Conservation (phyloP, 2,329 filamentous ascomycete genomes). For the Sclerotinia borealis region DNA sequence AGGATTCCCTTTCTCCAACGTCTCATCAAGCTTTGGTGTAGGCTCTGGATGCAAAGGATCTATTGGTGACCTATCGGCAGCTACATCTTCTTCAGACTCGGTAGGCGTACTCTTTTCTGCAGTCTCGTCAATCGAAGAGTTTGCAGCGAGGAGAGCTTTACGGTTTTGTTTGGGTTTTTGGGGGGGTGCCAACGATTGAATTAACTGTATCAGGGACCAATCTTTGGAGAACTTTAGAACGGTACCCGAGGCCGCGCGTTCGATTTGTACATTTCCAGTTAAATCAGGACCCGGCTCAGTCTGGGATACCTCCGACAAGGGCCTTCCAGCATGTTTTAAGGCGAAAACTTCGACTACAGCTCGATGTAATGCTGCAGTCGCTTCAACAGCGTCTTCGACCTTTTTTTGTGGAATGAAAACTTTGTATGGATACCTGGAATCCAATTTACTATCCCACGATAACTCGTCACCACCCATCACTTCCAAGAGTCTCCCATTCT, state of each 20-base stretch:
- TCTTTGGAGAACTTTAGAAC: slow-evolving; percentile 22
- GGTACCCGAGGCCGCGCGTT: slow-evolving; percentile 18
- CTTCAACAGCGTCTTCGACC: slow-evolving; percentile 32
- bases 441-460: slow-evolving; percentile 36
- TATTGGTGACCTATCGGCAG: slow-evolving; percentile 24
- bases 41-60: slow-evolving; percentile 22
- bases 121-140: slow-evolving; percentile 18
- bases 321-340: slow-evolving; percentile 39
- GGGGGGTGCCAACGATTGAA: slow-evolving; percentile 12
- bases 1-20: slow-evolving; percentile 17
- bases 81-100: slow-evolving; percentile 27
- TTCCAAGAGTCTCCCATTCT: slow-evolving; percentile 47
- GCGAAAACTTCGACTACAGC: slow-evolving; percentile 51
- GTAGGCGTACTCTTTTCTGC: slow-evolving; percentile 22
- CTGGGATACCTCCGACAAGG: slow-evolving; percentile 20
- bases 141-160: background rate
- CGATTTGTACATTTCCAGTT: slow-evolving; percentile 27
- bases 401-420: slow-evolving; percentile 37
- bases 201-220: slow-evolving; percentile 16
- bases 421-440: slow-evolving; percentile 35
- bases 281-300: slow-evolving; percentile 16
- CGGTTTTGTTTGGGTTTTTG: slow-evolving; percentile 9
- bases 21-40: slow-evolving; percentile 17
- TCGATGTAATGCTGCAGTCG: slow-evolving; percentile 44
- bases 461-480: slow-evolving; percentile 45